A percentile compares a stretch with the other conserved stretches of the same genome.
These are phyloP conservation scores for Gossypium arboreum DNA, from an alignment of 345 rosid genomes.

Conservation along the genomic window DNA sequence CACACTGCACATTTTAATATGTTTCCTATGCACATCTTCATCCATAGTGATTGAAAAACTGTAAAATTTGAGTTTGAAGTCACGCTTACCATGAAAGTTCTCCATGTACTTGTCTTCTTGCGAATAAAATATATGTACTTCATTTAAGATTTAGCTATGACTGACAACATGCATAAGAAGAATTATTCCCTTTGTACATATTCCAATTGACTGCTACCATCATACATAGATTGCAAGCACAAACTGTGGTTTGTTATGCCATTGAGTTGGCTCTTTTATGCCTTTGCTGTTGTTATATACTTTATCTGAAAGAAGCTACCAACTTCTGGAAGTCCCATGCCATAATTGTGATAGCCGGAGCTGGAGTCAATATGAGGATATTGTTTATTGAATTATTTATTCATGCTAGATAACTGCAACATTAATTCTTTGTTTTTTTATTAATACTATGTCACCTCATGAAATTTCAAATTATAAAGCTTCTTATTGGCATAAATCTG, in stretches of 20 bases:
- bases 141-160: neutral
- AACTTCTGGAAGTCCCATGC: neutral
- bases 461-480: neutral
- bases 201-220: neutral
- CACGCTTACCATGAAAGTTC: neutral
- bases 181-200: neutral
- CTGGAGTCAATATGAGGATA: neutral
- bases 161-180: neutral
- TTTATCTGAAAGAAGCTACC: neutral
- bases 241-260: neutral
- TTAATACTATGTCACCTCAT: neutral
- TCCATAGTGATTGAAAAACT: neutral
- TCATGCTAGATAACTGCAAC: neutral
- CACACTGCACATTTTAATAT: neutral
- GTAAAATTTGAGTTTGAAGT: neutral
- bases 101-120: neutral
- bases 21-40: conserved; percentile 4
- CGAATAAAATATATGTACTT: neutral
- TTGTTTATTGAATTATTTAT: neutral
- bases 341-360: neutral
- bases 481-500: neutral
- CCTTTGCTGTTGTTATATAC: neutral
- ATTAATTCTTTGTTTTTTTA: neutral
- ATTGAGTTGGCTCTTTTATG: neutral
- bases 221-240: neutral